Evolutionary conservation across 2,329 filamentous ascomycete species (phyloP), one percentile per base, ranked within the genome.

Genomic region (Colletotrichum sansevieriae): DNA sequence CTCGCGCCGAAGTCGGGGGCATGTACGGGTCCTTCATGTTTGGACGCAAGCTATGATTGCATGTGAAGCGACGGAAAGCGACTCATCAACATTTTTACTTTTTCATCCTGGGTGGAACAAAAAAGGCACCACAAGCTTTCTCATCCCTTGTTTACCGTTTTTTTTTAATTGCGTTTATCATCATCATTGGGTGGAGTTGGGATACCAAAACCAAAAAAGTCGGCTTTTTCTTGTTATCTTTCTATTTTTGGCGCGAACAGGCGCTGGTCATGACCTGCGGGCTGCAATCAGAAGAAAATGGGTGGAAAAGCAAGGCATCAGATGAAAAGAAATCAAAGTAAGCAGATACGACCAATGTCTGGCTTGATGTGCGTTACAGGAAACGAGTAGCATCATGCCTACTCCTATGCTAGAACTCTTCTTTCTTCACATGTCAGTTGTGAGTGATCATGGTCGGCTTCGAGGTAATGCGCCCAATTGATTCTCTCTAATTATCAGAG

Each of bases 1-100:
- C 92, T 29, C 89, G 90, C 75, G 93, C 95, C 61, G 95, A 98
- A 78, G 92, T 98, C 29, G 96, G 97, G 74, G 94, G 94, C 71
- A 97, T 97, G 76, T 98, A 98, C 76, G 96, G 96, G 22, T 87
- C 83, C 25, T 89, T 87, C 74, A 90, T 90, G 87, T 90, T 89
- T 79, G 86, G 86, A 74, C 81, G 86, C 72, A 85, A 86, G 75
- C 78, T 89, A 65, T 89, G 78, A 82, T 44, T 55, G 44, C 65
- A 63, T 51, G 41, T 25, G 47, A 59, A 22, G 33, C 37, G 63
- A 60, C 37, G n/a, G 54, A 49, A 69, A 60, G 62, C 49, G 63
- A 43, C 44, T 18, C 37, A 51, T 44, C 35, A 35, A 49, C 63
- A 44, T 69, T 44, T 56, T 44, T 52, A 18, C 18, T 18, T 18